phyloP scores from a whole-genome alignment of 306 rosid genomes.

The Prinsepia uniflora region DNA sequence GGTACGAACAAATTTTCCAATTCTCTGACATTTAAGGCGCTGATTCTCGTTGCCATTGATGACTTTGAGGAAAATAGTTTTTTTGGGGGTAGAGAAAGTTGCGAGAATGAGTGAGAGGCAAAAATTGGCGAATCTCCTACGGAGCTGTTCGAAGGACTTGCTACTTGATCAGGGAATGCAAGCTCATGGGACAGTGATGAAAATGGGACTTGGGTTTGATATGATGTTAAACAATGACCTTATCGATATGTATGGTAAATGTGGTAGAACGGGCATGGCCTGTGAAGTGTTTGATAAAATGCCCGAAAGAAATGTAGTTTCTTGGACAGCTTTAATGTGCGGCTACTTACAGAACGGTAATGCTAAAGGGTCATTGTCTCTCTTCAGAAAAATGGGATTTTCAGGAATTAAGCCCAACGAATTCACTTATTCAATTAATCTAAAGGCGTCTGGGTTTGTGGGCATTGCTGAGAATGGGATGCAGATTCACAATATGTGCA shows the following conservation, averaged over 20 bases:
- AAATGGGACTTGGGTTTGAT: slow-evolving; percentile 39
- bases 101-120: slow-evolving; percentile 35
- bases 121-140: slow-evolving; percentile 30
- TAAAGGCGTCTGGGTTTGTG: slow-evolving; percentile 49
- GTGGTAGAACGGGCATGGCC: slow-evolving; percentile 36
- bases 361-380: slow-evolving; percentile 34
- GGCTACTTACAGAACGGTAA: slow-evolving; percentile 45
- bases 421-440: slow-evolving; percentile 54
- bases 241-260: slow-evolving; percentile 53
- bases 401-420: slow-evolving; percentile 37
- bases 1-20: slow-evolving; percentile 52
- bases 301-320: slow-evolving; percentile 49
- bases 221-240: slow-evolving; percentile 51
- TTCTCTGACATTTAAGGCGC: slow-evolving; percentile 30
- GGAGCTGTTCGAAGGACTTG: slow-evolving; percentile 41
- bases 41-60: slow-evolving; percentile 23
- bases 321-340: slow-evolving; percentile 46
- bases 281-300: slow-evolving; percentile 45
- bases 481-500: slow-evolving; percentile 62
- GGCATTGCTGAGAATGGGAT: slow-evolving; percentile 43
- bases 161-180: slow-evolving; percentile 40
- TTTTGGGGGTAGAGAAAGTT: not conserved
- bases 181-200: slow-evolving; percentile 41
- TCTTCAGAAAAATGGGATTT: slow-evolving; percentile 40
- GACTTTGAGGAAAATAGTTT: not conserved